Conservation (phyloP, 257 asterid genomes). For the Osmanthus fragrans region DNA sequence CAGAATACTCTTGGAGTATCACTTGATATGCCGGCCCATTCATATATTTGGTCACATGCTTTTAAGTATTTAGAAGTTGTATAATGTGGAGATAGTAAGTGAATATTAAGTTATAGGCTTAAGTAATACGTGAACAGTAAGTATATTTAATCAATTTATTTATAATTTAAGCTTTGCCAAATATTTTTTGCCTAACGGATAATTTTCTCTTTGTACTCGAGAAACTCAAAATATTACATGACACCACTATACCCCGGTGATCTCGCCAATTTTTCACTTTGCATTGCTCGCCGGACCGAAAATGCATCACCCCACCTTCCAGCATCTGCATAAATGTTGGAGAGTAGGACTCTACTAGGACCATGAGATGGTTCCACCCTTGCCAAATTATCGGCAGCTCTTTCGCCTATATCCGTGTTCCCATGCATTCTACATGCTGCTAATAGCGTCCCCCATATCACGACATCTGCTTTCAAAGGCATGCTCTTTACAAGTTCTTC, state of each 20-base stretch:
- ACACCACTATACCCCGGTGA: slow-evolving; percentile 85
- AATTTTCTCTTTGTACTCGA: neutral
- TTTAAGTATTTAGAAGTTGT: no score
- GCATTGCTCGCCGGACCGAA: slow-evolving; percentile 53
- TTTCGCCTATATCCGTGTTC: slow-evolving; percentile 63
- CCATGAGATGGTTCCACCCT: slow-evolving; percentile 83
- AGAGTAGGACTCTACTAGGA: slow-evolving; percentile 78
- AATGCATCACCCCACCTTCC: slow-evolving; percentile 88
- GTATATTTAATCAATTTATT: no score
- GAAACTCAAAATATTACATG: slow-evolving; percentile 20
- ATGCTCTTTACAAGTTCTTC: slow-evolving; percentile 60
- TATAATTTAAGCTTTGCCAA: no score
- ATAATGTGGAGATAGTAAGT: no score
- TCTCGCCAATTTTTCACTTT: slow-evolving; percentile 43
- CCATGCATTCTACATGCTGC: slow-evolving; percentile 79
- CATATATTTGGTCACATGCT: no score
- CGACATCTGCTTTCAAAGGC: slow-evolving; percentile 87
- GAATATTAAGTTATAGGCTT: no score
- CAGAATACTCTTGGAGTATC: no score
- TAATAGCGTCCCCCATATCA: slow-evolving; percentile 81
- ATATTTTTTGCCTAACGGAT: no score
- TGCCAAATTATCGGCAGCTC: slow-evolving; percentile 70
- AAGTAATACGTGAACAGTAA: no score
- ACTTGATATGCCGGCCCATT: no score
- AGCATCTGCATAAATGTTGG: slow-evolving; percentile 74